Base-by-base conservation (phyloP, 2,329 filamentous ascomycete species). In the Colletotrichum sp. region DNA sequence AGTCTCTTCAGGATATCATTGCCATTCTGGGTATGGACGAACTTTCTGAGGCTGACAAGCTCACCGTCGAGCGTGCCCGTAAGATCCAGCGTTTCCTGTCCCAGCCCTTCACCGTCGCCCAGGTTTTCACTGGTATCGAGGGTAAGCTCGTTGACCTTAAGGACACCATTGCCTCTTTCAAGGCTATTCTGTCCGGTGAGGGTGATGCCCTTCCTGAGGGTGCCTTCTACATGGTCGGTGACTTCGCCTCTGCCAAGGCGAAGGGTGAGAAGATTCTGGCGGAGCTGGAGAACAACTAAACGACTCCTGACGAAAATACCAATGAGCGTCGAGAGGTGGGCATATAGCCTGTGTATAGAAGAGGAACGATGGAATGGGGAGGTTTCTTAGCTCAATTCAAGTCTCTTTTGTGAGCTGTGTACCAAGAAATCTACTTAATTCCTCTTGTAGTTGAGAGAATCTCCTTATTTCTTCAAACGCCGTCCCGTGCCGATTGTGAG, bases 1-100 rank as follows among this genome's bases (percentile, higher is more conserved):
- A 99, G 95, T 99, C 96, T 80, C 95, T 99, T 82, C 97, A 99
- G 92, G 97, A 99, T 92, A 99, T 99, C 93, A 98, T 98, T 92
- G 97, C 97, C 89, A 99, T 99, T 96, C 90, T 99, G 87, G 96
- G 96, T 94, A 99, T 99, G 97, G 97, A 99, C 89, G 97, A 99
- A 88, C 90, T 99, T 90, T 99, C 97, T 80, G 97, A 99, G 92
- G 95, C 95, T 84, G 97, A 99, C 89, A 98, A 99, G 94, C 93
- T 99, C 85, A 99, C 97, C 83, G 97, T 99, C 92, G 97, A 99
- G 94, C 97, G 97, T 93, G 97, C 97, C 89, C 96, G 97, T 92
- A 99, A 99, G 93, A 94, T 99, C 87, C 97, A 99, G 93, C 95
- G 96, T 94, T 99, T 99, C 96, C 92, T 99, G 92, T 95, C 93